Evolutionary conservation across 352 stramenopile species (phyloP), one percentile per base, ranked within the genome.

Genomic region (Globisporangium middletonii): DNA sequence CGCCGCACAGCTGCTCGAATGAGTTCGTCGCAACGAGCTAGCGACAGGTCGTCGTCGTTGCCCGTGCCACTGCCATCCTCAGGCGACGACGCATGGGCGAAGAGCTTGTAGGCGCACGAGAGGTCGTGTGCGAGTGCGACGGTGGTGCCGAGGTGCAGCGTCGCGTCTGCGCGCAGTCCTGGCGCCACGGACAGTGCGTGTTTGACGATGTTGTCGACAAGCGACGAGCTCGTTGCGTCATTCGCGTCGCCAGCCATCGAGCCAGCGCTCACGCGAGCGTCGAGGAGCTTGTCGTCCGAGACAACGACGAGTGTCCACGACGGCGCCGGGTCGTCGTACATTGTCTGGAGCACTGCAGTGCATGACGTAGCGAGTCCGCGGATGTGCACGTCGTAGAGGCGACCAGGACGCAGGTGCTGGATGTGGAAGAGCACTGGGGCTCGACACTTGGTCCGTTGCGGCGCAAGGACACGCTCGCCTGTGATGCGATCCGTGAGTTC

Each of bases 331-430:
- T 37, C 35, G 18, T 53, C 48, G 18, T 57, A 62, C 30, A 50
- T 37, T 16, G 49, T 67, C 35, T 59, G 56, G 5, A 59, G 33
- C 52, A 41, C 53, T 18, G 51, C 49, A 28, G 27, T 43, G 30
- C n/a, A 42, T 5, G 15, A 9, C 5, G 18, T 2, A 5, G 53
- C 26, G 0, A 60, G 28, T 66, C 79, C 76, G 48, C 63, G 61
- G 45, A 81, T 70, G 3, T 50, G 56, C 5, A 86, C 44, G 46
- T 81, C 65, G 27, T 86, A 86, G 0, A 67, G 44, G 8, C 65
- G 59, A 28, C 73, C 69, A 28, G 73, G 60, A 23, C 47, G 55
- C 16, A 86, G 52, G 7, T 57, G 51, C 7, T 58, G 60, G 9
- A 84, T 52, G 12, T 15, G 35, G 41, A 83, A 75, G 18, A 77